Base-by-base conservation (phyloP, 495 filamentous ascomycete species). In the Hyaloscypha bicolor region DNA sequence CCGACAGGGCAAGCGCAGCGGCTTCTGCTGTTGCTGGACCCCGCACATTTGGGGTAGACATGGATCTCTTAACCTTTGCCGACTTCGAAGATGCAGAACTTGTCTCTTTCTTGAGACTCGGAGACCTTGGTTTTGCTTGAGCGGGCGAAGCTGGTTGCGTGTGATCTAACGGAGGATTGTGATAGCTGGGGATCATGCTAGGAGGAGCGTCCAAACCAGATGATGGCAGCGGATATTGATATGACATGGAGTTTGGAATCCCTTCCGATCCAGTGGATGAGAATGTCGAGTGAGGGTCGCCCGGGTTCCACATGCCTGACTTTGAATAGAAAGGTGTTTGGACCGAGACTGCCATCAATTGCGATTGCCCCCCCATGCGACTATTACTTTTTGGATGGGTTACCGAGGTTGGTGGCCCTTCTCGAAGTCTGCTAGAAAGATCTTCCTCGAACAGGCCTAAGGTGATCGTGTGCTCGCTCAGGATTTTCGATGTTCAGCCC, bases 1-100 rank as follows among this genome's bases (percentile, higher is more conserved):
- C 83, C 42, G 88, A 80, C 68, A 77, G 79, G 73, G 79, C 71
- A 55, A 78, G 52, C 37, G 64, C 71, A 58, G 74, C 55, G 58
- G 76, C 69, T 69, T 79, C 72, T 61, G 77, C 67, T 65, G 78
- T 72, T 68, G 80, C 77, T 48, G 80, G 76, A 57, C 82, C 79
- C 68, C 88, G 86, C 69, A 88, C 85, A 78, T 84, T 89, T 71
- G 89, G 86, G 69, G 86, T 90, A 70, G 91, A 89, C 69, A 85
- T 78, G 66, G 88, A 86, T 69, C 84, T 82, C 77, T 88, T 87
- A 69, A 92, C 68, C 76, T 80, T 82, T 67, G 80, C 65, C 66
- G 78, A 73, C 51, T 71, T 77, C 60, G 75, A 74, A 67, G 75
- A 76, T 78, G 80, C 70, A 76, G 79, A 73, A 67, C 16, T 30